Evolutionary conservation across 345 rosid species (phyloP), one percentile per base, ranked within the genome.

Genomic region (Eucalyptus cloeziana): DNA sequence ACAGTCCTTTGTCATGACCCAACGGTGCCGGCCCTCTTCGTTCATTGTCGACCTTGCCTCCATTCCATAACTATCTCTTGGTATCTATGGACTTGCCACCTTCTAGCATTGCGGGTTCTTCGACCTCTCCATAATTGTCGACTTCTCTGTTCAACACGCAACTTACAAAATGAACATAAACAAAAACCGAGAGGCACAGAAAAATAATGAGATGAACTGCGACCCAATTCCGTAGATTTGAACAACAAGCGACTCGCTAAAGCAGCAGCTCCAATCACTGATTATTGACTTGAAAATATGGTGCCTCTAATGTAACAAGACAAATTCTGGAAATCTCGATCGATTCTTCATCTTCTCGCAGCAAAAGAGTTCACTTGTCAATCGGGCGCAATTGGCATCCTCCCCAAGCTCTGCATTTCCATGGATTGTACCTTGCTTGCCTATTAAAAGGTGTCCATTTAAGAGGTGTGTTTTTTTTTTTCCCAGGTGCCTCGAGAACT

Each of bases 91-190:
- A 9, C 62, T 56, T 56, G 62, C 30, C 30, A 22, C 27, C 27
- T 56, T 56, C 62, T 22, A 0, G 30, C 30, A 56, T 56, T 6
- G 1, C 5, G 13, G 0, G 12, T 21, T 56, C 30, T 22, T 56
- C 11, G 1, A 24, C 62, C 27, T 4, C 12, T 24, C 27, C 1
- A 24, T 0, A 21, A 1, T 9, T 56, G 30, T 56, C 30, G 0
- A 24, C 27, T 56, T 22, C 3, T 24, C 6, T 56, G 0, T 22
- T 56, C 27, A 56, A 56, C 0, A 0, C 6, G 1, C 27, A 22
- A 9, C 27, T 56, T 22, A 56, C 62, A 56, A 56, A 54, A 22
- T 56, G 27, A 22, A 22, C 2, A 56, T 56, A 22, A 22, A 56
- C 60, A 56, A 56, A 56, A 22, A 56, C 0, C 0, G 62, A 56